These are phyloP conservation scores for Aciculoconidium aculeatum DNA, from an alignment of 805 yeast genomes.

Conservation along the genomic window DNA sequence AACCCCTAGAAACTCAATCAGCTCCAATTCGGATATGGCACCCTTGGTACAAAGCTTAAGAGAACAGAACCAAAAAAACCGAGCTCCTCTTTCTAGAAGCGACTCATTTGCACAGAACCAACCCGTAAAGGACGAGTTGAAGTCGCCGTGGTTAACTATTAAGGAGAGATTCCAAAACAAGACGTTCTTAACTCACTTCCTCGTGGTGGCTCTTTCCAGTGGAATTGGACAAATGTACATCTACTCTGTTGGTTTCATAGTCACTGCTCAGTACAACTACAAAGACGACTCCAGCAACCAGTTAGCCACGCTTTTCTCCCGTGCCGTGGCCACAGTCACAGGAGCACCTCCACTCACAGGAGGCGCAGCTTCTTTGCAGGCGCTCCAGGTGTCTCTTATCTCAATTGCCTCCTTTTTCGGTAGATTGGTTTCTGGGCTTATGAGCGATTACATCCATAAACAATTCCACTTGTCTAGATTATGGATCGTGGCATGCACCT, in stretches of 20 bases:
- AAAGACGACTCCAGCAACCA: constrained; percentile 23
- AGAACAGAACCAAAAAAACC: constrained; percentile 6
- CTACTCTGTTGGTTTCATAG: constrained; percentile 69
- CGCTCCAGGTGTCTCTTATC: constrained; percentile 63
- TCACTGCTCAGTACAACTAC: constrained; percentile 35
- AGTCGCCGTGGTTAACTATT: constrained; percentile 12
- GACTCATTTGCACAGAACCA: constrained; percentile 6
- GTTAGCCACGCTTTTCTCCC: constrained; percentile 1
- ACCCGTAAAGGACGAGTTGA: constrained; percentile 4
- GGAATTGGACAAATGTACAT: constrained; percentile 71
- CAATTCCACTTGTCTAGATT: constrained; percentile 50
- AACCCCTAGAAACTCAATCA: constrained; percentile 18
- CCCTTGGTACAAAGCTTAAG: constrained; percentile 10
- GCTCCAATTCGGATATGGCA: constrained; percentile 11
- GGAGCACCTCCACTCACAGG: constrained; percentile 7
- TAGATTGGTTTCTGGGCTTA: constrained; percentile 56
- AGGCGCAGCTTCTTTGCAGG: constrained; percentile 47
- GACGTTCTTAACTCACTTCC: constrained; percentile 45
- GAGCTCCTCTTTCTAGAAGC: constrained; percentile 3
- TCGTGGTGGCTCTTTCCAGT: constrained; percentile 51
- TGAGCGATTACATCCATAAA: constrained; percentile 55
- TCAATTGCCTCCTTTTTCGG: constrained; percentile 65
- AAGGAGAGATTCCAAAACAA: constrained; percentile 17
- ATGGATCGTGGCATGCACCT: constrained; percentile 55
- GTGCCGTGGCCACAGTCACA: constrained; percentile 2